Evolutionary conservation across 495 filamentous ascomycete species (phyloP).

Genomic region (Paragyromitra xinjiangensis): DNA sequence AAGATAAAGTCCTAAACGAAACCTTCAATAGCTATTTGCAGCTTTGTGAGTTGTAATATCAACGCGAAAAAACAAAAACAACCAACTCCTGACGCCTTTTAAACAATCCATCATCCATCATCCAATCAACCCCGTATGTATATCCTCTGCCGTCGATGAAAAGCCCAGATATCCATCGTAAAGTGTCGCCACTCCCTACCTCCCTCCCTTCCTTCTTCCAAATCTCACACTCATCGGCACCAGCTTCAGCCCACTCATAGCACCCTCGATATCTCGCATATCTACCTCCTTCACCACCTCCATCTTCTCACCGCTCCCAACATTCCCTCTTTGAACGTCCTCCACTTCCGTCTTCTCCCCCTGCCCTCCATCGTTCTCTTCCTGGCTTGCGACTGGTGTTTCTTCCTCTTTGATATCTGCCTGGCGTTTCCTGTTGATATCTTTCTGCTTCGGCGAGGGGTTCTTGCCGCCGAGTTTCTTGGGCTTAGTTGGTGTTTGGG

Average conservation of each 20-base stretch:
- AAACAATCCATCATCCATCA: not conserved
- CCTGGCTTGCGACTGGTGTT: constrained; percentile 41
- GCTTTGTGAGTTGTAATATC: not conserved
- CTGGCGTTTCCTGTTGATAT: constrained; percentile 25
- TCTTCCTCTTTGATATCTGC: constrained; percentile 47
- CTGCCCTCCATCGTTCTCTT: not conserved
- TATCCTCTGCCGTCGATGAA: not conserved
- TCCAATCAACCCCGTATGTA: not conserved
- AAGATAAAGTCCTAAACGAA: not conserved
- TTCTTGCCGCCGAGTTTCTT: constrained; percentile 54
- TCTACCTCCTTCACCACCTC: constrained; percentile 63
- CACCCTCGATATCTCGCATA: constrained; percentile 75
- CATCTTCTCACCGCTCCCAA: constrained; percentile 1
- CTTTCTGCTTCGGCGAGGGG: constrained; percentile 38
- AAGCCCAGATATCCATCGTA: not conserved
- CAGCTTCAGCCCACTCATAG: constrained; percentile 85
- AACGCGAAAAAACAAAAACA: not conserved
- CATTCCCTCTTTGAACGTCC: constrained; percentile 27
- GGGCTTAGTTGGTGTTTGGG: constrained; percentile 64
- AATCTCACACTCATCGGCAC: constrained; percentile 80
- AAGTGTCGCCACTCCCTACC: not conserved
- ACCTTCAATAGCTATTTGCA: not conserved
- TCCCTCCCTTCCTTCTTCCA: constrained; percentile 67
- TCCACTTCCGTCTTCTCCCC: constrained; percentile 23
- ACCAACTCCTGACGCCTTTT: constrained; percentile 6